A percentile compares a stretch with the other conserved stretches of the same genome.
Evolutionary conservation across 2,329 filamentous ascomycete genomes (phyloP).

Genomic region (Penicillium rolfsii): DNA sequence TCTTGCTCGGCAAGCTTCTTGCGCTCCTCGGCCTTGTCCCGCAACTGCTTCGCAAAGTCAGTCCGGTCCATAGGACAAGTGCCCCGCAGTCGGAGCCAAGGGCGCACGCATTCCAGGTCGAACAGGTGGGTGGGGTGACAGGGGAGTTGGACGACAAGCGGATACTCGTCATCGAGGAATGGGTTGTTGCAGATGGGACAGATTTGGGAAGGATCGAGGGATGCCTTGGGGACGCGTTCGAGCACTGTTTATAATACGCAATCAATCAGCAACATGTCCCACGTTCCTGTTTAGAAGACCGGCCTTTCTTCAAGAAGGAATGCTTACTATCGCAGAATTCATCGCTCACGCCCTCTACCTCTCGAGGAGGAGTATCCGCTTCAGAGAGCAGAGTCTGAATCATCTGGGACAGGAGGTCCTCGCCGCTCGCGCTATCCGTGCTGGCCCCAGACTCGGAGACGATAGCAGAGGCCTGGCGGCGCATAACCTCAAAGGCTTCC

Average conservation of each 20-base stretch:
- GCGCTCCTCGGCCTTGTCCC: slow-evolving; percentile 55
- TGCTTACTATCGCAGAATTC: slow-evolving; percentile 58
- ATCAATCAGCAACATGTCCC: background rate
- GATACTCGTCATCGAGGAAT: slow-evolving; percentile 65
- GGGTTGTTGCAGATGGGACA: slow-evolving; percentile 65
- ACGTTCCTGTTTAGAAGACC: too few species aligned
- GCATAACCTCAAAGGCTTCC: slow-evolving; percentile 64
- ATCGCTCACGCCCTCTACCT: slow-evolving; percentile 64
- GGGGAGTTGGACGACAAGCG: slow-evolving; percentile 65
- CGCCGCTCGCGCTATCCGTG: slow-evolving; percentile 21
- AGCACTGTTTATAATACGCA: slow-evolving; percentile 46
- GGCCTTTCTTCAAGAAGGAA: background rate
- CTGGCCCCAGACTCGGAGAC: too few species aligned
- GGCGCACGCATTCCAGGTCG: slow-evolving; percentile 66
- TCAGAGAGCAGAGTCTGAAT: slow-evolving; percentile 58
- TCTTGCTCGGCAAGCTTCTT: slow-evolving; percentile 46
- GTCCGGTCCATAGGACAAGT: slow-evolving; percentile 66
- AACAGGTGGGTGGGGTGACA: slow-evolving; percentile 66
- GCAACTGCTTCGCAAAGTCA: slow-evolving; percentile 60
- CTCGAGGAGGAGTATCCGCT: slow-evolving; percentile 62
- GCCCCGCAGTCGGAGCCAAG: slow-evolving; percentile 66
- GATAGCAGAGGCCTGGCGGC: slow-evolving; percentile 39
- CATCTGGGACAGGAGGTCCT: slow-evolving; percentile 57
- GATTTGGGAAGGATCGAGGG: slow-evolving; percentile 55
- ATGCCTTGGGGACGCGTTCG: slow-evolving; percentile 61